Base-by-base conservation (phyloP, 768 basidiomycete species). In the Pleurotus sapidus region DNA sequence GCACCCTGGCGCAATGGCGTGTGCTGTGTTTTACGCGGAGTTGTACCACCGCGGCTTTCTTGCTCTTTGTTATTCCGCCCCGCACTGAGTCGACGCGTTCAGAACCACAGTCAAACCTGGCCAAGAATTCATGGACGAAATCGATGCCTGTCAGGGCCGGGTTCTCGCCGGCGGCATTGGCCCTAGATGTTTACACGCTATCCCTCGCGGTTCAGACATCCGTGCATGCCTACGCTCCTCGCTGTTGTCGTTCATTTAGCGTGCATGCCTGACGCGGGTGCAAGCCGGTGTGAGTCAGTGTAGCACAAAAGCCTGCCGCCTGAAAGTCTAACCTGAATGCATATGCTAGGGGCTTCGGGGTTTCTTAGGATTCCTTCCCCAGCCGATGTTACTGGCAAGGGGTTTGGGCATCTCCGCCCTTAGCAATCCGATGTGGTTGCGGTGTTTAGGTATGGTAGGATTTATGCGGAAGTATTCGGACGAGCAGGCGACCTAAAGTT, bases 81-180 rank as follows among this genome's bases (percentile, higher is more conserved):
- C 30, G 30, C 30, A 34, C 30, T 34, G 30, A 34, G 30, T 34
- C 30, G 30, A 34, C 30, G 30, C 30, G 39, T 53, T 53, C 51
- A 9, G 18, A 18, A 39, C 23, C 51, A 39, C 11, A 9, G 18
- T 11, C 51, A n/a, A 53, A 53, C 51, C 51, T 53, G 51, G n/a
- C n/a, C 42, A 37, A n/a, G 17, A 17, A n/a, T 39, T 53, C 51
- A 42, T 39, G 18, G 51, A 42, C 24, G 51, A 18, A 39, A 9
- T 42, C 34, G 51, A 53, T 18, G 15, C 24, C 38, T 20, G 30
- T 37, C 51, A 53, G 51, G 51, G 51, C 18, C 27, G 18, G 34
- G 14, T 18, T n/a, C 51, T 39, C 37, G 51, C 51, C 51, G 51
- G 51, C 51, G 51, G 51, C 39, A 53, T 15, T 53, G 51, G 17